Evolutionary conservation across 2,329 filamentous ascomycete species (phyloP), one percentile per base, ranked within the genome.

Genomic region (Exophiala mesophila): DNA sequence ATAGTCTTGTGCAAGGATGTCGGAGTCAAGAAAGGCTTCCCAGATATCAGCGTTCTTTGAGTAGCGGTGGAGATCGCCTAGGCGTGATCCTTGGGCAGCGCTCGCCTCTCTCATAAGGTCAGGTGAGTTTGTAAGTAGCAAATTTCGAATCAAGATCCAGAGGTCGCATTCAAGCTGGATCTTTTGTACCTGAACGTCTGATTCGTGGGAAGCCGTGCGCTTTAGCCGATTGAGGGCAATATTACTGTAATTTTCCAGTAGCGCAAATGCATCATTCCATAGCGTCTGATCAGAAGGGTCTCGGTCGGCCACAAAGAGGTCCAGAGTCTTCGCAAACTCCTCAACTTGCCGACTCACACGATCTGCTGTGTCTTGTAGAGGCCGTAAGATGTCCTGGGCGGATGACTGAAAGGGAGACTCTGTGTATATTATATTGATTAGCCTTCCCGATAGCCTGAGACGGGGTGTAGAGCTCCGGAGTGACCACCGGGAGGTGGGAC

Each of bases 131-230:
- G 28, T 85, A 77, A 36, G 80, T 76, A 45, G 97, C 69, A 19
- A 97, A 72, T 58, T 94, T 82, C 43, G 26, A 28, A 47, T 38
- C 31, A 54, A 36, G 10, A 42, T 40, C 92, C 92, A 98, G 0
- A 88, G 92, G 56, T 94, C 87, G 29, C 82, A 79, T 64, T 98
- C 92, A 51, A 84, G 76, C 63, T 94, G 81, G 73, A 88, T 83
- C 42, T 78, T 76, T 57, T 75, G 71, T 9, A 83, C 72, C 70
- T 44, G 70, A 39, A 52, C 58, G 45, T 55, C 54, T 49, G 32
- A 52, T 39, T 56, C 57, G 37, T 54, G 47, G 32, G 42, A 51
- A 2, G 48, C 12, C 10, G 46, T 49, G 31, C 43, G 50, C 17
- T 49, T 36, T 61, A 59, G 26, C 65, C 60, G 5, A 70, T 62